Percentiles rank a stretch among this genome's conserved stretches.
Evolutionary conservation across 805 yeast species (phyloP).

Genomic region (Sugiyamaella lignohabitans): DNA sequence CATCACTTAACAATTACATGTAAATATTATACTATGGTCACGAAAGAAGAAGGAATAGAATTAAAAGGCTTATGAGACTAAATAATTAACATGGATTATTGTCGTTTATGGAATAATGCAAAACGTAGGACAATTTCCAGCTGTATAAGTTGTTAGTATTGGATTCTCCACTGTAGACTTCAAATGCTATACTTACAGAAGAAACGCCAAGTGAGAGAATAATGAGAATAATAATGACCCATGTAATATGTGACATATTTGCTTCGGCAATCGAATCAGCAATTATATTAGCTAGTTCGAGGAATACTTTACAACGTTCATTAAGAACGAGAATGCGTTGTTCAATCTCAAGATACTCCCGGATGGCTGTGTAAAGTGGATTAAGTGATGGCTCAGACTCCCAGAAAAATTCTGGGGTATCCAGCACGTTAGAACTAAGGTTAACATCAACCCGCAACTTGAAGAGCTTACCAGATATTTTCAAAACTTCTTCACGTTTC

Average conservation of each 20-base stretch:
- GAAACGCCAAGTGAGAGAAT: conserved; percentile 74
- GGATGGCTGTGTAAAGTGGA: conserved; percentile 80
- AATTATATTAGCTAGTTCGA: conserved; percentile 87
- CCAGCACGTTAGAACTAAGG: conserved; percentile 80
- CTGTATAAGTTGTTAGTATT: no score
- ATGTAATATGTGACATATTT: conserved; percentile 85
- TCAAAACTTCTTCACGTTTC: conserved; percentile 74
- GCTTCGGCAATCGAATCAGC: conserved; percentile 92
- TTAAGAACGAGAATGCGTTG: conserved; percentile 90
- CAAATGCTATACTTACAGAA: conserved; percentile 26
- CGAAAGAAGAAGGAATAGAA: neutral
- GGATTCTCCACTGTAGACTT: no score
- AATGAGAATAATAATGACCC: conserved; percentile 80
- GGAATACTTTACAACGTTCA: conserved; percentile 86
- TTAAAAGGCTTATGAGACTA: neutral
- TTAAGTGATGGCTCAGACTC: conserved; percentile 88
- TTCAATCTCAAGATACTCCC: conserved; percentile 92
- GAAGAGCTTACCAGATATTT: conserved; percentile 85
- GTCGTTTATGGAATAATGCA: neutral
- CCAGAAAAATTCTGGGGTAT: conserved; percentile 97
- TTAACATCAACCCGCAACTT: conserved; percentile 91
- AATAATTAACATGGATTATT: neutral
- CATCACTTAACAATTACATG: no score
- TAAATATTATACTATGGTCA: no score
- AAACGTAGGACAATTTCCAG: conserved; percentile 1